Evolutionary conservation across 257 asterid species (phyloP).

Genomic region (Nicotiana paniculata): DNA sequence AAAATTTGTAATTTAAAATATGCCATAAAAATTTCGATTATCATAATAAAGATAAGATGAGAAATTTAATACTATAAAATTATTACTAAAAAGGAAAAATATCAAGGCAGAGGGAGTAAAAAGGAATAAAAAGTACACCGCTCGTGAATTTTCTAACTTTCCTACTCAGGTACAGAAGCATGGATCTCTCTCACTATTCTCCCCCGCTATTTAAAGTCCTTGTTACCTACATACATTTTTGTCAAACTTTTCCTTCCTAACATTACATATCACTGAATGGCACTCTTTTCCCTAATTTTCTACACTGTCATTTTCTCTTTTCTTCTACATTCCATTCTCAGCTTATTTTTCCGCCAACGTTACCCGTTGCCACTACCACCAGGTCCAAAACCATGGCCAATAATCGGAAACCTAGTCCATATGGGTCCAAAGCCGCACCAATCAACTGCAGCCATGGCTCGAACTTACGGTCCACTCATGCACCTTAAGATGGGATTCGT

Average conservation of each 20-base stretch:
- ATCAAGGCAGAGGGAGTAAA: too few species aligned
- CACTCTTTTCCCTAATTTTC: neutral
- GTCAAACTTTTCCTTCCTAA: neutral
- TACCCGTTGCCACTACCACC: slow-evolving; percentile 44
- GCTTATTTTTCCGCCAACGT: neutral
- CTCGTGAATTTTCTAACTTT: neutral
- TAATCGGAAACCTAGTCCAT: slow-evolving; percentile 72
- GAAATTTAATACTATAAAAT: too few species aligned
- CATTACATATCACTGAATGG: neutral
- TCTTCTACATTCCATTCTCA: slow-evolving; percentile 14
- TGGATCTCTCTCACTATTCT: neutral
- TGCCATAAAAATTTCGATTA: too few species aligned
- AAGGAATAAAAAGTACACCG: too few species aligned
- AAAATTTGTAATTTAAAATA: too few species aligned
- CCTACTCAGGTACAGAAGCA: neutral
- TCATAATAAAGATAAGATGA: too few species aligned
- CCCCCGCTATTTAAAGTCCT: neutral
- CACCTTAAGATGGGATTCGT: slow-evolving; percentile 71
- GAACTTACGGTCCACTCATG: slow-evolving; percentile 66
- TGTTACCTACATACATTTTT: neutral
- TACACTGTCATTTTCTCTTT: slow-evolving; percentile 13
- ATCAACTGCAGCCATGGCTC: slow-evolving; percentile 65
- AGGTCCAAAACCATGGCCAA: slow-evolving; percentile 95
- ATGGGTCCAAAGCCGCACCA: slow-evolving; percentile 76
- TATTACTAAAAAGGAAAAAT: too few species aligned